Base-by-base conservation (phyloP, 306 rosid genomes). In the Cucurbita pepo region DNA sequence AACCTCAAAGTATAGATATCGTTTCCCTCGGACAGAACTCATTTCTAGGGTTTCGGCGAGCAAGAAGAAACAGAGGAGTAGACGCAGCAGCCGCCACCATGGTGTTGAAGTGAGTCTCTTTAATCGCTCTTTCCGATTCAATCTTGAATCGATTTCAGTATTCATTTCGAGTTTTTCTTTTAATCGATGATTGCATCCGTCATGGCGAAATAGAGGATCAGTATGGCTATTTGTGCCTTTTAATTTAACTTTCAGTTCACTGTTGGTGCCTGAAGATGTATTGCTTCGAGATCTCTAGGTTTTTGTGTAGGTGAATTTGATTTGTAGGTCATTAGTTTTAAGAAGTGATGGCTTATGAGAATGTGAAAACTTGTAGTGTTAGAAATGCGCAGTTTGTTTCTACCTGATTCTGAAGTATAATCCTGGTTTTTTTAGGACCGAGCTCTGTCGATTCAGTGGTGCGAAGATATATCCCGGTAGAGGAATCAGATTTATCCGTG, bases 401-500 rank as follows among this genome's bases (percentile, higher is more conserved):
- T 22, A 22, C 4, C 41, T 65, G 3, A 44, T 65, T 67, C 22
- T 67, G 43, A 45, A 47, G 48, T 67, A 30, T 47, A 67, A 47
- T 67, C 1, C 36, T 60, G 45, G 73, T 22, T 56, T 44, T 73
- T 30, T 44, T 76, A 87, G 88, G 83, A 87, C 91, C 0, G 91
- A 87, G 18, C 83, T 87, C 22, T 87, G 88, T 73, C 88, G 91
- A 14, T 87, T 87, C 61, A 87, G 91, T 60, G 91, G 89, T 4
- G 83, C 84, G 50, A 87, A 85, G 87, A 85, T 87, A 53, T 87
- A 87, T 50, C 91, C 89, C 0, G 91, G 91, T n/a, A 83, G 8
- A 61, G 91, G 91, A 13, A 85, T 87, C 63, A 73, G 91, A 76
- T 87, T 83, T 74, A 43, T 84, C 16, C 89, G 89, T 4, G 22